These are phyloP conservation scores for Zygotorulaspora florentina DNA, from an alignment of 805 yeast genomes.

Conservation along the genomic window DNA sequence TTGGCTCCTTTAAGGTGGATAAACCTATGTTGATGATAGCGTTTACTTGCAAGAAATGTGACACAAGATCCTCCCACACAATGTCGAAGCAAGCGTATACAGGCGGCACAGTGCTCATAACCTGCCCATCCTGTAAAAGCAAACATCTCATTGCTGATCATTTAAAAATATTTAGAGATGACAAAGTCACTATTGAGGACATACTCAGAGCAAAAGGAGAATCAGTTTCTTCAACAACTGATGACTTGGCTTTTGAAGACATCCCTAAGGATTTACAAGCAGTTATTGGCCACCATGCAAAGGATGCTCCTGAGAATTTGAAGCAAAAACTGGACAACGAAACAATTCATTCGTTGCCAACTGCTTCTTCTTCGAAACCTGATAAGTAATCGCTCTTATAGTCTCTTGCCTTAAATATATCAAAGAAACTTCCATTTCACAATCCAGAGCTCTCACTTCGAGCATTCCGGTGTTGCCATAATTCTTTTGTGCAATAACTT, in stretches of 20 bases:
- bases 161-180: conserved; percentile 76
- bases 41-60: conserved; percentile 87
- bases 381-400: neutral
- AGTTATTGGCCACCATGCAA: conserved; percentile 60
- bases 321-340: conserved; percentile 21
- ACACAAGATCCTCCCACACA: conserved; percentile 78
- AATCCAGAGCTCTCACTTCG: neutral
- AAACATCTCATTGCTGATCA: conserved; percentile 92
- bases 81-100: conserved; percentile 90
- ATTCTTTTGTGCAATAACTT: no score
- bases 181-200: conserved; percentile 68
- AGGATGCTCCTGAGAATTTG: conserved; percentile 54
- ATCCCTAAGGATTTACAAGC: conserved; percentile 31
- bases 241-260: conserved; percentile 55
- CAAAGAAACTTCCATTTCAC: neutral
- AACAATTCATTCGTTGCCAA: conserved; percentile 18
- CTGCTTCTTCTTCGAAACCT: neutral
- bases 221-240: conserved; percentile 55
- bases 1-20: conserved; percentile 46
- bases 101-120: conserved; percentile 78
- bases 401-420: neutral
- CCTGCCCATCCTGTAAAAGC: conserved; percentile 86
- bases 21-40: conserved; percentile 82
- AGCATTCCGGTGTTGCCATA: neutral
- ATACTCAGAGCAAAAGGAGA: conserved; percentile 75